Evolutionary conservation across 139 green algal genomes (phyloP), one percentile per base, ranked within the genome.

Genomic region (Chlamydomonas eustigma): DNA sequence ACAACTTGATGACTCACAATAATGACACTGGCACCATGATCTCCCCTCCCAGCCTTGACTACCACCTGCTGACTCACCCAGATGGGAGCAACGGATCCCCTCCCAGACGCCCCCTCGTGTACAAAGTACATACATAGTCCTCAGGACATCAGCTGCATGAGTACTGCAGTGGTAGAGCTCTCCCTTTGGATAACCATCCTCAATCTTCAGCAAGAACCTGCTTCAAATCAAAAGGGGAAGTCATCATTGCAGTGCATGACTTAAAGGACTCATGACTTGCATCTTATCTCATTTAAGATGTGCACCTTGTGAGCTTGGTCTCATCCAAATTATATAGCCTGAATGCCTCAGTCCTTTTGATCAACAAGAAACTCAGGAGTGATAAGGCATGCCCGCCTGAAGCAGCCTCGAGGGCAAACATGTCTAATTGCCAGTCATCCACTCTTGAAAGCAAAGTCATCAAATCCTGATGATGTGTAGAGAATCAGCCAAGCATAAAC

Each of bases 401-500:
- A 2, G 83, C 82, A 28, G 83, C 78, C 28, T 79, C 67, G 37
- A 90, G 83, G 38, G 82, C 73, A 73, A 90, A 90, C 0, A 82
- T 81, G 51, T 90, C 80, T 73, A 87, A 90, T 80, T 88, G 80
- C 85, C 85, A 90, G 76, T 90, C 82, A 37, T 88, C 76, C 70
- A 85, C 74, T 24, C 76, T 78, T 12, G 76, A 36, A 18, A 90
- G 79, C 34, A 85, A n/a, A n/a, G n/a, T n/a, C n/a, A n/a, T n/a
- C n/a, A n/a, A n/a, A n/a, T n/a, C n/a, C n/a, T n/a, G n/a, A n/a
- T n/a, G n/a, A n/a, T n/a, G n/a, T n/a, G n/a, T n/a, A n/a, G n/a
- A n/a, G n/a, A n/a, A n/a, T n/a, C n/a, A n/a, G n/a, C n/a, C n/a
- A n/a, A n/a, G n/a, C n/a, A n/a, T n/a, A n/a, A n/a, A n/a, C n/a